A percentile compares a stretch with the other conserved stretches of the same genome.
These are phyloP conservation scores for Aspergillus fumigatiaffinis DNA, from an alignment of 2,329 filamentous ascomycete species.

Conservation along the genomic window DNA sequence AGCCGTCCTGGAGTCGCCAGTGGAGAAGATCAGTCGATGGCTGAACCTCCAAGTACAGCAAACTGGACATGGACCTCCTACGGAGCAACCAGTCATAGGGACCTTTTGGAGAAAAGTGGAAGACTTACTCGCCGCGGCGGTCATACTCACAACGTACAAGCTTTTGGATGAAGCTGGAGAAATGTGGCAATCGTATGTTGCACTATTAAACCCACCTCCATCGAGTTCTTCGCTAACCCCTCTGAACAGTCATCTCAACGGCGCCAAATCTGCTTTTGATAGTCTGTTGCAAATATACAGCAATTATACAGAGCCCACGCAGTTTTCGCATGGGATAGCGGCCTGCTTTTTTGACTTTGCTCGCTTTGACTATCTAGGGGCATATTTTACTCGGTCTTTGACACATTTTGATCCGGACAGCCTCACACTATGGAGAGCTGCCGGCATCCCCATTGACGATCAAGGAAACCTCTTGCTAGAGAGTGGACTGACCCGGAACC, in stretches of 20 bases:
- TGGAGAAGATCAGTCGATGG: conserved; percentile 26
- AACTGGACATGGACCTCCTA: not conserved
- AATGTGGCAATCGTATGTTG: conserved; percentile 52
- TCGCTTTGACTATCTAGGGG: conserved; percentile 58
- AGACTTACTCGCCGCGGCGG: conserved; percentile 57
- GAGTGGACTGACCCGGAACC: conserved; percentile 18
- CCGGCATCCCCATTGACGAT: conserved; percentile 54
- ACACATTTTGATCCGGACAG: conserved; percentile 58
- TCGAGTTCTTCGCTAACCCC: conserved; percentile 3
- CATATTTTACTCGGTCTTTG: conserved; percentile 56
- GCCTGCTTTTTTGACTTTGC: conserved; percentile 64
- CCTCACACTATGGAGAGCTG: conserved; percentile 56
- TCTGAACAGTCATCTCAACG: conserved; percentile 52
- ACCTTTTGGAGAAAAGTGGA: conserved; percentile 46
- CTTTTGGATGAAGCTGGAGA: conserved; percentile 58
- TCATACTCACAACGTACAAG: conserved; percentile 61
- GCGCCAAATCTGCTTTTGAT: conserved; percentile 55
- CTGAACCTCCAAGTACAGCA: conserved; percentile 17
- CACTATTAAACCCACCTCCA: not conserved
- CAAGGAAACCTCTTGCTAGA: conserved; percentile 43
- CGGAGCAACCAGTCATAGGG: conserved; percentile 9
- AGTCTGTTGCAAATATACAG: conserved; percentile 35
- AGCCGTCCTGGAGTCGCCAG: conserved; percentile 26
- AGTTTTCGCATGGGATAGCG: conserved; percentile 49
- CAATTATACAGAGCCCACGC: conserved; percentile 9